Percentiles rank a stretch among this genome's conserved stretches.
phyloP scores from a whole-genome alignment of 345 rosid genomes.

The Salix dunnii region DNA sequence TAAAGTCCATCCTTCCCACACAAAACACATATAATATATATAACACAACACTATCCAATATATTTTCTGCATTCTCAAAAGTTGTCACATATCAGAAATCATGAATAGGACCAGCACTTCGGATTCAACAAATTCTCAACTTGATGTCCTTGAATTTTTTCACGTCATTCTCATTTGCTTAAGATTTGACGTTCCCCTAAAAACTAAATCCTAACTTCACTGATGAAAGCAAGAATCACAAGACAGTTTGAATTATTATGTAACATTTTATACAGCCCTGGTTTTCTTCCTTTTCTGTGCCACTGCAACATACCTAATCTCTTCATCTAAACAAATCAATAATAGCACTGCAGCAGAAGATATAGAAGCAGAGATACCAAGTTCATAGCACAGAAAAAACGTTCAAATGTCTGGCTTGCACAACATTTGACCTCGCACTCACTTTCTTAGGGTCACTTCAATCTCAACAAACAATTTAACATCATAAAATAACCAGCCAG shows the following conservation, averaged over 20 bases:
- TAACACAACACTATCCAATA: not conserved
- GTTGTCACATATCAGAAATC: not conserved
- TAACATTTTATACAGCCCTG: not conserved
- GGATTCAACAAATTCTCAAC: not conserved
- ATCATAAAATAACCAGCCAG: not conserved
- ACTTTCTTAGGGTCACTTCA: not conserved
- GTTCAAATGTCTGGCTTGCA: not conserved
- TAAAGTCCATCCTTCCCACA: not conserved
- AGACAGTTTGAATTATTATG: not conserved
- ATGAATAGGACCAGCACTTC: not conserved
- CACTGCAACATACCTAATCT: not conserved
- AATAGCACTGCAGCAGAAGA: not conserved
- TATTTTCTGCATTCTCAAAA: not conserved
- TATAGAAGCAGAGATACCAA: not conserved
- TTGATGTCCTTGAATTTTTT: not conserved
- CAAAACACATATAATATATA: not conserved
- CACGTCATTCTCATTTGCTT: not conserved
- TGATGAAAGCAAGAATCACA: not conserved
- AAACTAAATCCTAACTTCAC: not conserved
- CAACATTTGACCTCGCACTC: not conserved
- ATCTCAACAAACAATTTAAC: not conserved
- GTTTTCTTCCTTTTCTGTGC: not conserved
- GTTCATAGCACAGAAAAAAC: not conserved
- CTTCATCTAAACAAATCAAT: not conserved
- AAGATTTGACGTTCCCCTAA: not conserved